A percentile compares a stretch with the other conserved stretches of the same genome.
phyloP scores from a whole-genome alignment of 2,329 filamentous ascomycete genomes.

The Fonsecaea multimorphosa region DNA sequence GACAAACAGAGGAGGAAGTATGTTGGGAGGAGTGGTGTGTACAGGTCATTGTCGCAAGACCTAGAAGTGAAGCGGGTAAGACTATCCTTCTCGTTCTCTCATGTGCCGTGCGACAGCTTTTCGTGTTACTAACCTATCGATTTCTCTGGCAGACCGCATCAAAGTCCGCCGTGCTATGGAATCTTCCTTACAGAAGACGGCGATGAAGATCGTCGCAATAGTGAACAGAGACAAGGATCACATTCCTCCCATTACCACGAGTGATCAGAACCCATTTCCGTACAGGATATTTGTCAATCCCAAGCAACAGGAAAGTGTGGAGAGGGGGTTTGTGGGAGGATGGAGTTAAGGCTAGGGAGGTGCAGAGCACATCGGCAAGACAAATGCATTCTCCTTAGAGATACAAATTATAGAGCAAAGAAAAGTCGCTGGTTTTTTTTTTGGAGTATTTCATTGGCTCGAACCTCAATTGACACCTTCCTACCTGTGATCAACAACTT shows the following conservation, averaged over 20 bases:
- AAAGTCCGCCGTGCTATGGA: constrained; percentile 93
- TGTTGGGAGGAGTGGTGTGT: constrained; percentile 98
- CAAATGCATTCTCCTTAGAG: constrained; percentile 1
- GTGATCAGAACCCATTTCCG: constrained; percentile 89
- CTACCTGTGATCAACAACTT: not conserved
- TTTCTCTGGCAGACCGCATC: constrained; percentile 67
- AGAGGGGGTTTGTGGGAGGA: constrained; percentile 71
- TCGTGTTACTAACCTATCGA: constrained; percentile 11
- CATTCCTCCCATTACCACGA: constrained; percentile 94
- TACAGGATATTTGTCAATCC: constrained; percentile 92
- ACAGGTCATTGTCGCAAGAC: constrained; percentile 90
- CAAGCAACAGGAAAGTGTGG: constrained; percentile 76
- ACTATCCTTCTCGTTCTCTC: constrained; percentile 10
- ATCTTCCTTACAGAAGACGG: constrained; percentile 82
- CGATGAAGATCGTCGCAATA: constrained; percentile 85
- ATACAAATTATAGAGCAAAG: constrained; percentile 22
- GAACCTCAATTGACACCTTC: not conserved
- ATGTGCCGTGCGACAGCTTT: constrained; percentile 8
- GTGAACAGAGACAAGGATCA: constrained; percentile 92
- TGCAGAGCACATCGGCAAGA: constrained; percentile 1
- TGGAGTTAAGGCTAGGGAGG: constrained; percentile 55
- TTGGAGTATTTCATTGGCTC: not conserved
- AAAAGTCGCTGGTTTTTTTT: constrained; percentile 1
- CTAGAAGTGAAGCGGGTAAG: constrained; percentile 84
- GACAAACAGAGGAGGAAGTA: constrained; percentile 83